Base-by-base conservation (phyloP, 2,329 filamentous ascomycete species). In the Sarocladium strictum region DNA sequence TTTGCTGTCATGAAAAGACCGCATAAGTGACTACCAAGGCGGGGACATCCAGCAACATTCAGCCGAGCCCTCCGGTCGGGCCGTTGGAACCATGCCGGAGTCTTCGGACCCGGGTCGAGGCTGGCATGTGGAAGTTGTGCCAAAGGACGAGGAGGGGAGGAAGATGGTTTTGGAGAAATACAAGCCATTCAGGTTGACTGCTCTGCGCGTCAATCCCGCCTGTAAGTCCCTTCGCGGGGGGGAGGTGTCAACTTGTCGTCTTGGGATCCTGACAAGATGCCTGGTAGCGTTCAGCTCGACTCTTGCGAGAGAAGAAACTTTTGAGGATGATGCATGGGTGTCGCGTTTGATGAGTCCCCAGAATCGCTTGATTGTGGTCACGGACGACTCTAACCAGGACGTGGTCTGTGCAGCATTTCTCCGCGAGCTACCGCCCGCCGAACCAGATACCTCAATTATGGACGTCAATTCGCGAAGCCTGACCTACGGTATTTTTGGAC, bases 121-220 rank as follows among this genome's bases (percentile, higher is more conserved):
- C 14, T 51, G 47, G 47, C 26, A n/a, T 9, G 23, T 51, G 3
- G 17, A 51, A 14, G 29, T 51, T 10, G 27, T 51, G 15, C 7
- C 23, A 2, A 51, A 51, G n/a, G 47, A 51, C 23, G 47, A 33
- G n/a, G 47, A 15, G 21, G 47, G 47, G 12, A 32, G 23, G 47
- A 6, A 51, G 24, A 14, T 33, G 5, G 27, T 51, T 11, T 17
- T 51, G 47, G 35, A 19, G 12, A 23, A 35, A n/a, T 51, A 12
- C 15, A 51, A 51, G 47, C 47, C 27, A 11, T 51, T 51, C n/a
- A 7, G 47, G 27, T 24, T 51, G 47, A 51, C 26, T 7, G 47
- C 47, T 12, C 27, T 51, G 27, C 47, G 47, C 6, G 4, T 51
- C n/a, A 29, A 51, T 35, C 47, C 47, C 4, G 27, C 26, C 19